Base-by-base conservation (phyloP, 164 flowering plant species). In the Piper longum region DNA sequence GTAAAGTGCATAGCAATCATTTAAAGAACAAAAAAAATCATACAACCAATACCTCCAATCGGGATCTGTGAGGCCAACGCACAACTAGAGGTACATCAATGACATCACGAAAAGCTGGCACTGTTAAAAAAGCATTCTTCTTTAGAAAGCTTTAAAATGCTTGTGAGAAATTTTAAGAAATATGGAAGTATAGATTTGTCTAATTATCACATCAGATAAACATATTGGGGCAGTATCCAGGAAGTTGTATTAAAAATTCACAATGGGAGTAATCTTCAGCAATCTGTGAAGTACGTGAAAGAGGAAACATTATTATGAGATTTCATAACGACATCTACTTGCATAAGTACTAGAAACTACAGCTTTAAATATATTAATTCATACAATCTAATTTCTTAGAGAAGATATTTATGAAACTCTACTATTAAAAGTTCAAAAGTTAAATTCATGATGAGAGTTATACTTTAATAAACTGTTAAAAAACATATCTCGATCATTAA, bases 201-300 rank as follows among this genome's bases (percentile, higher is more conserved):
- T 26, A 26, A 26, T 41, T 16, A 40, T 18, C 12, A 5, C 59
- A 56, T 26, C 17, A 7, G 16, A 18, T 39, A 62, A 41, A 69
- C 87, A 71, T 85, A 90, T 97, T 93, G 79, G 99, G 99, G 75
- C 97, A 88, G 73, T 93, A 88, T 74, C 99, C 99, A n/a, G 97
- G 99, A 56, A 90, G 96, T 51, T 97, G 91, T 64, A 93, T 83
- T 17, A 93, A 75, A 69, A 88, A 90, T 70, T 90, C 96, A 54
- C 95, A 88, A 51, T 87, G 92, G 62, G 99, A 90, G 78, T 90
- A 93, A 77, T 90, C 99, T 72, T 93, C 97, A 62, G 99, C 99
- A 66, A 93, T 93, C 99, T 93, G 85, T 26, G 36, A 26, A 26
- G 36, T 26, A 26, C 36, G 36, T 26, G 36, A 26, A 26, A 26